Evolutionary conservation across 2,329 filamentous ascomycete species (phyloP).

Genomic region (Zopfia rhizophila): DNA sequence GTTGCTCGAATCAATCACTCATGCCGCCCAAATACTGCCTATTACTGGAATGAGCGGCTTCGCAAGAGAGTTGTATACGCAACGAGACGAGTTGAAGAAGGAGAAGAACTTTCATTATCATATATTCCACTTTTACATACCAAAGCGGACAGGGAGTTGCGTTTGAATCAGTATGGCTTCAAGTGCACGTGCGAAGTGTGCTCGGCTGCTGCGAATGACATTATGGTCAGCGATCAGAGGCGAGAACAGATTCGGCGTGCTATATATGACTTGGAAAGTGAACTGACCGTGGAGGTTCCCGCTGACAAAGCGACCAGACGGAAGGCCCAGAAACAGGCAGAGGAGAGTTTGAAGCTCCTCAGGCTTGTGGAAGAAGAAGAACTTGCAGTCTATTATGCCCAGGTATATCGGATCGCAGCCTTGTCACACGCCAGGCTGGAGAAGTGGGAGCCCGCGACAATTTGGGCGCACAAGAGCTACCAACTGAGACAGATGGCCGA

Average conservation of each 20-base stretch:
- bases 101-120: conserved; percentile 54
- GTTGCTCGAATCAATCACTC: conserved; percentile 51
- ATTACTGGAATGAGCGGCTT: conserved; percentile 46
- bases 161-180: conserved; percentile 49
- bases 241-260: conserved; percentile 39
- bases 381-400: conserved; percentile 48
- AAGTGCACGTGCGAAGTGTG: conserved; percentile 52
- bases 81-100: conserved; percentile 46
- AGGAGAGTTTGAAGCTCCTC: conserved; percentile 39
- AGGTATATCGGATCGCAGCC: conserved; percentile 44
- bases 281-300: conserved; percentile 35
- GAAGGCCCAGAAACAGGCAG: conserved; percentile 37
- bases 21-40: conserved; percentile 50
- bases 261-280: conserved; percentile 38
- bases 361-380: conserved; percentile 46
- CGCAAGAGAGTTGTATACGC: conserved; percentile 49
- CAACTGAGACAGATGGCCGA: conserved; percentile 42
- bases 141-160: conserved; percentile 40
- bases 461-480: conserved; percentile 46
- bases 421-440: conserved; percentile 41
- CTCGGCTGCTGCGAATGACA: conserved; percentile 28
- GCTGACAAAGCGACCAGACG: conserved; percentile 30
- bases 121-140: conserved; percentile 50
- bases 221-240: conserved; percentile 38
- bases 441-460: conserved; percentile 42